Evolutionary conservation across 345 rosid species (phyloP).

Genomic region (Hibiscus syriacus): DNA sequence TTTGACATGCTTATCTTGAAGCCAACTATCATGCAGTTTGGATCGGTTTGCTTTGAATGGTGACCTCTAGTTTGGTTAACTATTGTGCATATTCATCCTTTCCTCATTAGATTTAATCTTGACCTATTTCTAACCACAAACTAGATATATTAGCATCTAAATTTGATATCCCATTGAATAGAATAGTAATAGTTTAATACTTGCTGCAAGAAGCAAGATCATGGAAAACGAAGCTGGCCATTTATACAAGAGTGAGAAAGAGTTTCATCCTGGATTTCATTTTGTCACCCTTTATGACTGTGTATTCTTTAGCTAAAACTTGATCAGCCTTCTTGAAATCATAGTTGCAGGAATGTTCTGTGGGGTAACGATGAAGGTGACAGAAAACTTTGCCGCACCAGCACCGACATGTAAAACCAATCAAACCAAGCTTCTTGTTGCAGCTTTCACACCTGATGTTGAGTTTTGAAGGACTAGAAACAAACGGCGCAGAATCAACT

Average conservation of each 20-base stretch:
- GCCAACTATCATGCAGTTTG: background rate
- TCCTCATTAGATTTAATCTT: background rate
- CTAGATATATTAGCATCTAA: background rate
- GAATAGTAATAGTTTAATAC: background rate
- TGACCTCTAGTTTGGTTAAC: background rate
- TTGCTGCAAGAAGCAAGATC: background rate
- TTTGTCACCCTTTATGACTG: background rate
- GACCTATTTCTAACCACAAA: background rate
- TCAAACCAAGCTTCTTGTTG: conserved; percentile 33
- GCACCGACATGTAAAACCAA: conserved; percentile 34
- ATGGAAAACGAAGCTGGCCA: background rate
- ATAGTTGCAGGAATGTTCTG: background rate
- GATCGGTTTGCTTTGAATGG: background rate
- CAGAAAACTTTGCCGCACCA: conserved; percentile 16
- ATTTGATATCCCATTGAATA: background rate
- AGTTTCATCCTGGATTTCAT: background rate
- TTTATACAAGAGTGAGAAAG: background rate
- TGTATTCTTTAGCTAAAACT: background rate
- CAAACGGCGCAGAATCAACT: background rate
- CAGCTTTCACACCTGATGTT: conserved; percentile 24
- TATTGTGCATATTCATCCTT: background rate
- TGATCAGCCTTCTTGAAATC: conserved; percentile 1
- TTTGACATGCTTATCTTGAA: background rate
- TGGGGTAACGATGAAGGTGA: background rate
- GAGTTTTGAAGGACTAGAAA: background rate